These are phyloP conservation scores for Pythium volutum DNA, from an alignment of 352 stramenopile species.

Conservation along the genomic window DNA sequence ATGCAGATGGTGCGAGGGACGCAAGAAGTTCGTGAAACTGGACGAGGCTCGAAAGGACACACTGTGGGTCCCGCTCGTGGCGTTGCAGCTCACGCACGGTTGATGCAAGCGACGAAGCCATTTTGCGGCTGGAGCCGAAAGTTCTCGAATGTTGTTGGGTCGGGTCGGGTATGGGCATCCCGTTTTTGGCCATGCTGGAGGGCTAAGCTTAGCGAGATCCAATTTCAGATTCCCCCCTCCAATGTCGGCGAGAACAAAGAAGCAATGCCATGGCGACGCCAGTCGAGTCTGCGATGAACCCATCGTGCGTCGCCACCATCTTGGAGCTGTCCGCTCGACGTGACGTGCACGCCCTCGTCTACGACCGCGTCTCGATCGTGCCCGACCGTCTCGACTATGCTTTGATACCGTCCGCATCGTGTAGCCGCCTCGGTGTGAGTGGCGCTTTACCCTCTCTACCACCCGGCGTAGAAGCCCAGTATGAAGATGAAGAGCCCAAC, in stretches of 20 bases:
- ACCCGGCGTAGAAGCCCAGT: too few relatives aligned
- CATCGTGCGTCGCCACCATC: background rate
- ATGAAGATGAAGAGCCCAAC: background rate
- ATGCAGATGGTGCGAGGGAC: background rate
- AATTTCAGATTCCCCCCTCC: too few relatives aligned
- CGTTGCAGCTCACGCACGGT: slow-evolving; percentile 27
- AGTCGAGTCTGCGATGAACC: background rate
- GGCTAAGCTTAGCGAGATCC: too few relatives aligned
- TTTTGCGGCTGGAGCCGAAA: background rate
- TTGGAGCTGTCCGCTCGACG: background rate
- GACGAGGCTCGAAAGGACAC: slow-evolving; percentile 32
- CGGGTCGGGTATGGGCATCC: too few relatives aligned
- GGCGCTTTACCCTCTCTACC: background rate
- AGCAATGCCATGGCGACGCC: background rate
- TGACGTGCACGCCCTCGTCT: slow-evolving; percentile 4
- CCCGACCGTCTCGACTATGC: slow-evolving; percentile 31
- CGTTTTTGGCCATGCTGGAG: too few relatives aligned
- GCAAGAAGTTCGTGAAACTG: slow-evolving; percentile 20
- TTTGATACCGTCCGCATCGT: slow-evolving; percentile 16
- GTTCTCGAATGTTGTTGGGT: background rate
- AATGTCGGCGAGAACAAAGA: background rate
- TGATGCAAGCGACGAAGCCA: too few relatives aligned
- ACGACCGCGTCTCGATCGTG: slow-evolving; percentile 32
- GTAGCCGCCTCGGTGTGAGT: background rate
- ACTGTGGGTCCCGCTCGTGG: slow-evolving; percentile 20